Percentiles rank a stretch among this genome's conserved stretches.
phyloP scores from a whole-genome alignment of 2,329 filamentous ascomycete genomes.

The Colletotrichum paranaense region DNA sequence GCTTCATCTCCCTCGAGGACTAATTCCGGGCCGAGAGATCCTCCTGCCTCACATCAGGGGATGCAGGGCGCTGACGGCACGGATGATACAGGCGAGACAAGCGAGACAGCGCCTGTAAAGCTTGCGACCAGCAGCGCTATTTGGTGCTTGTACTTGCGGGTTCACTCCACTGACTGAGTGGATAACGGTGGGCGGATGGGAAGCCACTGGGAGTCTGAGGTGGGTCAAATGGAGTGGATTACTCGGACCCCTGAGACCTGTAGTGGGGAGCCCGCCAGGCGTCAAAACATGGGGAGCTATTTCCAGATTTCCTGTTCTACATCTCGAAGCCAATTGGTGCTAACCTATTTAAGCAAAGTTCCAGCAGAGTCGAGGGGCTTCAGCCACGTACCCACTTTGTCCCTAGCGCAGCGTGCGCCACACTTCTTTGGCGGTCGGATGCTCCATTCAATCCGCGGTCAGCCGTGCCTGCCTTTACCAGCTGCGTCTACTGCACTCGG shows the following conservation, averaged over 20 bases:
- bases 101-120: constrained; percentile 24
- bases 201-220: background rate
- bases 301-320: constrained; percentile 1
- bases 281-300: constrained; percentile 13
- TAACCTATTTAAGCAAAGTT: background rate
- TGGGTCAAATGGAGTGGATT: background rate
- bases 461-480: background rate
- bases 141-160: constrained; percentile 14
- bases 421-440: background rate
- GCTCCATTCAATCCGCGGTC: constrained; percentile 8
- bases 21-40: constrained; percentile 26
- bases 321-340: background rate
- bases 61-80: constrained; percentile 19
- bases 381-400: background rate
- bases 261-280: constrained; percentile 11
- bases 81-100: constrained; percentile 11
- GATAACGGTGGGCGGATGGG: background rate
- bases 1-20: constrained; percentile 25
- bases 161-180: constrained; percentile 6
- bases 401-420: background rate
- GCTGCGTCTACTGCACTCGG: background rate
- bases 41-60: constrained; percentile 4
- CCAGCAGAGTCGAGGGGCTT: background rate
- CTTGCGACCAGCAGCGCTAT: constrained; percentile 14
- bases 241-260: constrained; percentile 24